Percentiles rank a stretch among this genome's conserved stretches.
Evolutionary conservation across 2,329 filamentous ascomycete species (phyloP).

Genomic region (Phoma herbarum): DNA sequence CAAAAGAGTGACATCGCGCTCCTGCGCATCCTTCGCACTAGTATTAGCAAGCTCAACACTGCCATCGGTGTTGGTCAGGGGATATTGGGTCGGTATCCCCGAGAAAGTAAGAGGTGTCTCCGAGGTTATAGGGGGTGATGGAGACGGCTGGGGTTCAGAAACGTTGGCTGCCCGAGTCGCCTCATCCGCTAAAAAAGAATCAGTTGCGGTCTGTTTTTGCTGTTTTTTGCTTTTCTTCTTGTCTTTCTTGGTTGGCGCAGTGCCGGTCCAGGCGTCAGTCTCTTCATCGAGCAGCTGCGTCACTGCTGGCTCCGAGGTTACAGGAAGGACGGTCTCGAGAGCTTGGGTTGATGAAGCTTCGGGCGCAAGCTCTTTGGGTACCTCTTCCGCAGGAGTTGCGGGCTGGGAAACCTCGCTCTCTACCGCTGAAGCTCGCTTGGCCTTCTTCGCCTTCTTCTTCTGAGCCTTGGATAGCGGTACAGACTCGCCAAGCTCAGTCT

Average conservation of each 20-base stretch:
- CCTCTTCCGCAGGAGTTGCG: conserved; percentile 21
- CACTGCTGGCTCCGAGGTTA: conserved; percentile 6
- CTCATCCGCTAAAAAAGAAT: conserved; percentile 47
- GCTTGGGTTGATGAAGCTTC: conserved; percentile 6
- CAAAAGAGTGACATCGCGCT: conserved; percentile 16
- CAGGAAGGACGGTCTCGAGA: not conserved
- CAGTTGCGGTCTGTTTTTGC: conserved; percentile 26
- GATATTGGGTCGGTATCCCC: conserved; percentile 43
- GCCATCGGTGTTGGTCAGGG: conserved; percentile 35
- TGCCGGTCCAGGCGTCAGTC: conserved; percentile 16
- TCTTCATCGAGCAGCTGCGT: conserved; percentile 18
- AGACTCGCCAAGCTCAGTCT: conserved; percentile 4
- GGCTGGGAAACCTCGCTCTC: conserved; percentile 25
- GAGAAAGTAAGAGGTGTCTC: conserved; percentile 41
- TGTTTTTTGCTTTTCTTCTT: conserved; percentile 36
- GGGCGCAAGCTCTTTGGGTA: conserved; percentile 8
- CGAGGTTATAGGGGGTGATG: conserved; percentile 39
- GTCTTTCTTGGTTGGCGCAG: conserved; percentile 21
- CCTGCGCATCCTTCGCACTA: conserved; percentile 15
- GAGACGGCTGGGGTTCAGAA: conserved; percentile 46
- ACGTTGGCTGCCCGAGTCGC: conserved; percentile 44
- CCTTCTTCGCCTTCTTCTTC: conserved; percentile 43
- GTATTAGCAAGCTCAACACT: conserved; percentile 32
- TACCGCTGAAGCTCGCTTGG: conserved; percentile 32
- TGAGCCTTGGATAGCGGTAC: conserved; percentile 37